These are phyloP conservation scores for Clarireedia homoeocarpa DNA, from an alignment of 2,329 filamentous ascomycete genomes.

Conservation along the genomic window DNA sequence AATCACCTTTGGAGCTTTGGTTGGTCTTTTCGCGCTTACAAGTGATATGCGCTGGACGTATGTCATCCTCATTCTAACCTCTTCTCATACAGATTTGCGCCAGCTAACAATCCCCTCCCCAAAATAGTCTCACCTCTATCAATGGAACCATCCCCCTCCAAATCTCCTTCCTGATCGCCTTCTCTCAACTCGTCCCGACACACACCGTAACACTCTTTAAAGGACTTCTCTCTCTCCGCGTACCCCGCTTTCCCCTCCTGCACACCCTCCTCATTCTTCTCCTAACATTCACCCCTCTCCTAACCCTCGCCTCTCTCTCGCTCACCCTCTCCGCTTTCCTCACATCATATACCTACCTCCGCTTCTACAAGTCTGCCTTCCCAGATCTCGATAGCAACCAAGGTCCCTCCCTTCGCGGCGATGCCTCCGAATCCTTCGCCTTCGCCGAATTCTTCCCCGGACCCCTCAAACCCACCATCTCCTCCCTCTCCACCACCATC, in stretches of 20 bases:
- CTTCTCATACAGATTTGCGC: conserved; percentile 24
- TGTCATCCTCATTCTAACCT: conserved; percentile 30
- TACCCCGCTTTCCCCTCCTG: conserved; percentile 63
- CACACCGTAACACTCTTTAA: conserved; percentile 94
- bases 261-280: conserved; percentile 68
- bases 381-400: conserved; percentile 59
- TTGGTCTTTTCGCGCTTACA: conserved; percentile 65
- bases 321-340: conserved; percentile 76
- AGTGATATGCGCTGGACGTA: conserved; percentile 62
- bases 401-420: conserved; percentile 62
- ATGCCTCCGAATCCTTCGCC: conserved; percentile 92
- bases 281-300: conserved; percentile 54
- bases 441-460: conserved; percentile 95
- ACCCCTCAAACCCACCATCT: conserved; percentile 68
- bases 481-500: conserved; percentile 63
- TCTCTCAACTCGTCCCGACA: conserved; percentile 94
- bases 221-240: conserved; percentile 79
- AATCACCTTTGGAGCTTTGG: conserved; percentile 63
- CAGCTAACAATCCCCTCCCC: conserved; percentile 21
- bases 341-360: conserved; percentile 88
- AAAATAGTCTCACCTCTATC: conserved; percentile 66
- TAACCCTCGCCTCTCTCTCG: conserved; percentile 64
- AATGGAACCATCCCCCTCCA: conserved; percentile 85
- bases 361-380: conserved; percentile 80
- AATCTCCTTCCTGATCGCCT: conserved; percentile 89